These are phyloP conservation scores for Mycena galopus DNA, from an alignment of 768 basidiomycete genomes.

Conservation along the genomic window DNA sequence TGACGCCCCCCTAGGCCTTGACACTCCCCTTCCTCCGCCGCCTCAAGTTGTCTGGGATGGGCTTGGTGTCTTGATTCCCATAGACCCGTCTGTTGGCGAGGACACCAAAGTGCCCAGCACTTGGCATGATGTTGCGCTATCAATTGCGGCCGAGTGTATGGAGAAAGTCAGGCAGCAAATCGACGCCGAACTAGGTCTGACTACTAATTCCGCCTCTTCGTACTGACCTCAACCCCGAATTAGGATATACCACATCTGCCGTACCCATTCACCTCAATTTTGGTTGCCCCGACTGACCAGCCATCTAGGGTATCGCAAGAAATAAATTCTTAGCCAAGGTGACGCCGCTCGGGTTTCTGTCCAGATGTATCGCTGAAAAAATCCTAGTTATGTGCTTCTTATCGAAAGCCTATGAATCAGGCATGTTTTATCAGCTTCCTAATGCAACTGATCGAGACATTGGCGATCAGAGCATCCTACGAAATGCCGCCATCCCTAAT, in stretches of 20 bases:
- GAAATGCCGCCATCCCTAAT: conserved; percentile 84
- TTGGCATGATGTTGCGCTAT: conserved; percentile 95
- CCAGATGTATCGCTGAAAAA: conserved; percentile 15
- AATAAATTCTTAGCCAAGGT: conserved; percentile 98
- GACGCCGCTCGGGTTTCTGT: conserved; percentile 20
- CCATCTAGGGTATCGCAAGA: conserved; percentile 82
- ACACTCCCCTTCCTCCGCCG: conserved; percentile 83
- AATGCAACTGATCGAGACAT: conserved; percentile 1
- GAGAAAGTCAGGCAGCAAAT: conserved; percentile 78
- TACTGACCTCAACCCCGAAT: too few species aligned
- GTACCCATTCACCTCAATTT: conserved; percentile 52
- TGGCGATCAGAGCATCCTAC: conserved; percentile 77
- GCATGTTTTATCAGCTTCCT: conserved; percentile 51
- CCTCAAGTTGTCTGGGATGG: conserved; percentile 73
- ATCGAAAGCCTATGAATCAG: conserved; percentile 91
- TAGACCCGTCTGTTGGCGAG: conserved; percentile 49
- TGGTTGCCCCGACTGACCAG: background rate
- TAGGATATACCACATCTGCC: conserved; percentile 96
- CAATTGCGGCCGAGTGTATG: conserved; percentile 91
- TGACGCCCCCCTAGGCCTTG: conserved; percentile 76
- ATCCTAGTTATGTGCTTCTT: conserved; percentile 85
- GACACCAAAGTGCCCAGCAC: conserved; percentile 55
- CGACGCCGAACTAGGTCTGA: too few species aligned
- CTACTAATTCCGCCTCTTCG: too few species aligned
- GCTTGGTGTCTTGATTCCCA: conserved; percentile 73